These are phyloP conservation scores for Phytophthora fragariaefolia DNA, from an alignment of 352 stramenopile species.

Conservation along the genomic window DNA sequence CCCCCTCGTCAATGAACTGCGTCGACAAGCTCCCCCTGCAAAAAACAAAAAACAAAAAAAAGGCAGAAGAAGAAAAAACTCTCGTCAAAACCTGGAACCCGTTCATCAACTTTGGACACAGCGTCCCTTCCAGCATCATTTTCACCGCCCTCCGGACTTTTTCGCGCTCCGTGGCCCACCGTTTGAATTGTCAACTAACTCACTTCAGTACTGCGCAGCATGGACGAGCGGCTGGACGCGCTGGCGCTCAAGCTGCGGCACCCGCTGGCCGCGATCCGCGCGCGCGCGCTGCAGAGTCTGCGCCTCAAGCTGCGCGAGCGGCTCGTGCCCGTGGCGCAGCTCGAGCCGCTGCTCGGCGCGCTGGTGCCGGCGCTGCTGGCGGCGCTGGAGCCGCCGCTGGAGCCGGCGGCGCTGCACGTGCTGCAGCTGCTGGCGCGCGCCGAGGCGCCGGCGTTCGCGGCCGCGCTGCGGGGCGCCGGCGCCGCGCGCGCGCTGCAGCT, in stretches of 20 bases:
- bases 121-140: too few species aligned
- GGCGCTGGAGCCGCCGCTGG: constrained; percentile 48
- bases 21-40: too few species aligned
- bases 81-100: too few species aligned
- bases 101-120: too few species aligned
- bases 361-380: constrained; percentile 47
- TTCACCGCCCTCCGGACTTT: too few species aligned
- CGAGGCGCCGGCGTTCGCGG: constrained; percentile 29
- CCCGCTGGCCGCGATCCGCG: constrained; percentile 63
- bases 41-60: too few species aligned
- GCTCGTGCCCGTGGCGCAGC: constrained; percentile 47
- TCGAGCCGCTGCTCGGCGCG: constrained; percentile 38
- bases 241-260: constrained; percentile 71
- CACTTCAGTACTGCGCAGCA: constrained; percentile 11
- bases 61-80: too few species aligned
- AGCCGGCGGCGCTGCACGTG: constrained; percentile 57
- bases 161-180: too few species aligned
- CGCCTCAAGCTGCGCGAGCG: constrained; percentile 73
- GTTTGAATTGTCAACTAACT: constrained; percentile 8
- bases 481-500: constrained; percentile 49
- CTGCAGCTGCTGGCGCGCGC: constrained; percentile 55
- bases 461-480: constrained; percentile 43
- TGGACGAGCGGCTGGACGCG: constrained; percentile 27
- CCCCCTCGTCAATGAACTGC: too few species aligned
- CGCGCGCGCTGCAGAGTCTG: constrained; percentile 61